Evolutionary conservation across 1,139 yeast genomes (phyloP).

Genomic region (Sugiyamaella xylanicola): DNA sequence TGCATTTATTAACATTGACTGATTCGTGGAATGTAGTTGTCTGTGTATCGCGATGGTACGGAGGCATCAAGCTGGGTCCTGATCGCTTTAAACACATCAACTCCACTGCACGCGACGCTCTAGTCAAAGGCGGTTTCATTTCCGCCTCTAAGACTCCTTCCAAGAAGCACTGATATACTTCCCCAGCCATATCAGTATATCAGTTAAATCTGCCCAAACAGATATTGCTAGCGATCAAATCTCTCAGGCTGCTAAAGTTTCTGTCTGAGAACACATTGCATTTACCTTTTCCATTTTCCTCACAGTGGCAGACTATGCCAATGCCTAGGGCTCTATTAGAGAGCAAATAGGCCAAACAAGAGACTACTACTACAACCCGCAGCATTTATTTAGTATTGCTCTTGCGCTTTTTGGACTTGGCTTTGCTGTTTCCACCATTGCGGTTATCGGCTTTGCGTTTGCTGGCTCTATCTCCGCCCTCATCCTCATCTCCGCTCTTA

Average conservation of each 20-base stretch:
- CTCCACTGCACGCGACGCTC: constrained; percentile 82
- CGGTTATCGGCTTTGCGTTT: constrained; percentile 5
- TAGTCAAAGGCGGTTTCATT: constrained; percentile 62
- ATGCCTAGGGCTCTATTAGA: neutral
- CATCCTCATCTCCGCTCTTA: constrained; percentile 3
- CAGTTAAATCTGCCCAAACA: no score
- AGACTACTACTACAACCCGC: no score
- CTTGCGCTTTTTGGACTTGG: constrained; percentile 14
- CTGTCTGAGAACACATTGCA: no score
- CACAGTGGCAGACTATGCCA: no score
- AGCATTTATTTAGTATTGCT: neutral
- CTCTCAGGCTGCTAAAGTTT: no score
- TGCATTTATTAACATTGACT: constrained; percentile 63
- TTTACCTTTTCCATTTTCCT: no score
- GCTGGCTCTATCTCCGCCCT: constrained; percentile 1
- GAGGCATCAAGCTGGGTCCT: constrained; percentile 90
- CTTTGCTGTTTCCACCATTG: neutral
- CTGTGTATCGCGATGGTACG: constrained; percentile 90
- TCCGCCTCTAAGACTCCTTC: neutral
- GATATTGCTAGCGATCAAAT: no score
- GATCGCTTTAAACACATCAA: constrained; percentile 93
- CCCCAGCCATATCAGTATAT: no score
- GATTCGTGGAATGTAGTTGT: constrained; percentile 86
- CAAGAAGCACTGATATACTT: constrained; percentile 10
- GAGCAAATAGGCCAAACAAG: no score